Percentiles rank a stretch among this genome's conserved stretches.
Conservation (phyloP, 2,329 filamentous ascomycete species). For the Calonectria pseudoturangicola region DNA sequence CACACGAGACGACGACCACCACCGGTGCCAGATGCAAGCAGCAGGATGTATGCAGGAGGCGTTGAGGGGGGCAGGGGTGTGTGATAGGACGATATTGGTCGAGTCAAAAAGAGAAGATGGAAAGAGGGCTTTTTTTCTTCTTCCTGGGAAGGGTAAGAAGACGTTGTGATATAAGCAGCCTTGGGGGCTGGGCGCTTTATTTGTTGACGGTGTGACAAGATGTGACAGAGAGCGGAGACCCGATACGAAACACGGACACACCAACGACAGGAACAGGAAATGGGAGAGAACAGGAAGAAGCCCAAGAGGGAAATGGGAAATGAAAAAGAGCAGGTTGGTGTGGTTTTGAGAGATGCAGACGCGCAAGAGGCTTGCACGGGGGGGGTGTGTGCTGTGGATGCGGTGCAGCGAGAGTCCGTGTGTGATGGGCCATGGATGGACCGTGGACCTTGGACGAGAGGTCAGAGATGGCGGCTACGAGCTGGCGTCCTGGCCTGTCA, state of each 20-base stretch:
- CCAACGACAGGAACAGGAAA: slow-evolving; percentile 44
- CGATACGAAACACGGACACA: slow-evolving; percentile 38
- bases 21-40: slow-evolving; percentile 31
- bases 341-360: slow-evolving; percentile 54
- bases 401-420: slow-evolving; percentile 50
- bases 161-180: slow-evolving; percentile 37
- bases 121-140: slow-evolving; percentile 25
- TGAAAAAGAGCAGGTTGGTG: slow-evolving; percentile 53
- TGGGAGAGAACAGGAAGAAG: slow-evolving; percentile 48
- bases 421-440: slow-evolving; percentile 59
- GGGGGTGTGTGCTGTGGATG: slow-evolving; percentile 45
- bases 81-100: slow-evolving; percentile 32
- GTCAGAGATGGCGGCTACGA: slow-evolving; percentile 67
- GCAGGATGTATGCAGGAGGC: slow-evolving; percentile 42
- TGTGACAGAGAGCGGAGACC: slow-evolving; percentile 42
- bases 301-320: slow-evolving; percentile 53
- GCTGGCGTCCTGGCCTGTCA: slow-evolving; percentile 63
- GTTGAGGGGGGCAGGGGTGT: slow-evolving; percentile 38
- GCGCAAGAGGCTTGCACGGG: slow-evolving; percentile 44
- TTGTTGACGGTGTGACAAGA: slow-evolving; percentile 52
- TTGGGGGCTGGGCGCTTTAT: slow-evolving; percentile 43
- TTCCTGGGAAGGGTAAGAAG: slow-evolving; percentile 16
- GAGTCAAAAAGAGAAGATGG: slow-evolving; percentile 26
- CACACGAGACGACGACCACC: slow-evolving; percentile 30
- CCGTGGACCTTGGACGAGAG: slow-evolving; percentile 52